phyloP scores from a whole-genome alignment of 768 basidiomycete genomes.

The Boletellus emodensis region DNA sequence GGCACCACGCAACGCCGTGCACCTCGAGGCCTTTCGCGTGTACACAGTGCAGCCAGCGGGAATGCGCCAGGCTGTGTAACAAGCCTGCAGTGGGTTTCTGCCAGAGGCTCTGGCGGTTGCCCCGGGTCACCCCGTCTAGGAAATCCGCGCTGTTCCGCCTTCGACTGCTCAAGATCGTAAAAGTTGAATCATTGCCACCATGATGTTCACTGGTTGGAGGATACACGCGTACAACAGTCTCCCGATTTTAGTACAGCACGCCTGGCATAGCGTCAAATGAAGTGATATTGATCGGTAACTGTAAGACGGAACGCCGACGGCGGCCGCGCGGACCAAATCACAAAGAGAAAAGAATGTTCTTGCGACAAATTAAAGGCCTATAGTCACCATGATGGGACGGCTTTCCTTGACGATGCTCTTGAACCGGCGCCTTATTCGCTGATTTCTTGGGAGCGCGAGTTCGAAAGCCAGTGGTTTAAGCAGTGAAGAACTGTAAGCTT shows the following conservation, averaged over 20 bases:
- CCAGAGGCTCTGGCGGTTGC: background rate
- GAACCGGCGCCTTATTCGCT: conserved; percentile 43
- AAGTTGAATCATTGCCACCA: too few species aligned
- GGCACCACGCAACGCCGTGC: conserved; percentile 12
- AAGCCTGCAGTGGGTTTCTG: background rate
- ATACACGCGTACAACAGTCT: too few species aligned
- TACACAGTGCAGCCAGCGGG: conserved; percentile 20
- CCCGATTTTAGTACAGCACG: background rate
- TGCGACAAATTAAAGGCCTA: conserved; percentile 15
- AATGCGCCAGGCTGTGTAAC: conserved; percentile 16
- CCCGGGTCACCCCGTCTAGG: too few species aligned
- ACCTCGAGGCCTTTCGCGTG: conserved; percentile 27
- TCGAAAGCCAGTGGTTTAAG: conserved; percentile 49
- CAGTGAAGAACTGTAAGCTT: conserved; percentile 43
- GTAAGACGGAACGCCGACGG: background rate
- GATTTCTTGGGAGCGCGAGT: conserved; percentile 44
- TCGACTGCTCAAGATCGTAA: too few species aligned
- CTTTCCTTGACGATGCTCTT: conserved; percentile 39
- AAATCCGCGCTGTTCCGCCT: too few species aligned
- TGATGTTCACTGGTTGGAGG: too few species aligned
- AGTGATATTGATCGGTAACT: background rate
- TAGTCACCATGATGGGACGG: conserved; percentile 14
- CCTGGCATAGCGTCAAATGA: background rate
- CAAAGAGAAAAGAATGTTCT: background rate
- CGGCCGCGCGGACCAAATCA: background rate